These are phyloP conservation scores for Quercus tomentella DNA, from an alignment of 331 rosid species.

Conservation along the genomic window DNA sequence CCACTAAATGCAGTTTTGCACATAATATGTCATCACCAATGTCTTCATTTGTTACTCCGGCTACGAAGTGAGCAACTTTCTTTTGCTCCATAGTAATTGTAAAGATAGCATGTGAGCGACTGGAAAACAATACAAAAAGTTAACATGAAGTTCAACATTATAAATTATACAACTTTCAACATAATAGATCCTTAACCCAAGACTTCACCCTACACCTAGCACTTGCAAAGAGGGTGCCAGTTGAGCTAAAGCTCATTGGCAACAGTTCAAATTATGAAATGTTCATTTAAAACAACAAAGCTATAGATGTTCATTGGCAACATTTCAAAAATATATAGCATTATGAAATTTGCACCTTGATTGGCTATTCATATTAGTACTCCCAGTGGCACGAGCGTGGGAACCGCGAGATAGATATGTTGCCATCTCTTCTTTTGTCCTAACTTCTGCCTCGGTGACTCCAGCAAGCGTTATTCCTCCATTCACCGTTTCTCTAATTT, in stretches of 20 bases:
- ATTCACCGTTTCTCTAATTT: slow-evolving; percentile 72
- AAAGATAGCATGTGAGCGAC: slow-evolving; percentile 95
- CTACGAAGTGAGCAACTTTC: slow-evolving; percentile 22
- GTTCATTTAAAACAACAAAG: too few relatives aligned
- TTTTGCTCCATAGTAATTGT: slow-evolving; percentile 89
- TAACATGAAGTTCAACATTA: neutral
- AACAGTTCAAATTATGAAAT: too few relatives aligned
- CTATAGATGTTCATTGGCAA: too few relatives aligned
- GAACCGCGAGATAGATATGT: slow-evolving; percentile 75
- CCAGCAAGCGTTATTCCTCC: slow-evolving; percentile 96
- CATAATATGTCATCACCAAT: slow-evolving; percentile 72
- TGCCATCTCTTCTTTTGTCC: slow-evolving; percentile 82
- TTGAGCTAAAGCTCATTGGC: too few relatives aligned
- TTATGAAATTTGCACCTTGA: slow-evolving; percentile 53
- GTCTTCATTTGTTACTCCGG: slow-evolving; percentile 37
- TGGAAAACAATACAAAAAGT: slow-evolving; percentile 7
- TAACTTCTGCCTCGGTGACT: slow-evolving; percentile 80
- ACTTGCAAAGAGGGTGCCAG: too few relatives aligned
- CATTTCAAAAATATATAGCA: neutral
- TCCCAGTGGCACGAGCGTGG: slow-evolving; percentile 81
- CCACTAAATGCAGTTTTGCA: slow-evolving; percentile 88
- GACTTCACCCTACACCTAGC: too few relatives aligned
- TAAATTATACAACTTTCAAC: neutral
- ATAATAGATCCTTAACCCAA: neutral
- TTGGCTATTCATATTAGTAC: slow-evolving; percentile 93